Evolutionary conservation across 2,329 filamentous ascomycete genomes (phyloP).

Genomic region (Phialemonium atrogriseum): DNA sequence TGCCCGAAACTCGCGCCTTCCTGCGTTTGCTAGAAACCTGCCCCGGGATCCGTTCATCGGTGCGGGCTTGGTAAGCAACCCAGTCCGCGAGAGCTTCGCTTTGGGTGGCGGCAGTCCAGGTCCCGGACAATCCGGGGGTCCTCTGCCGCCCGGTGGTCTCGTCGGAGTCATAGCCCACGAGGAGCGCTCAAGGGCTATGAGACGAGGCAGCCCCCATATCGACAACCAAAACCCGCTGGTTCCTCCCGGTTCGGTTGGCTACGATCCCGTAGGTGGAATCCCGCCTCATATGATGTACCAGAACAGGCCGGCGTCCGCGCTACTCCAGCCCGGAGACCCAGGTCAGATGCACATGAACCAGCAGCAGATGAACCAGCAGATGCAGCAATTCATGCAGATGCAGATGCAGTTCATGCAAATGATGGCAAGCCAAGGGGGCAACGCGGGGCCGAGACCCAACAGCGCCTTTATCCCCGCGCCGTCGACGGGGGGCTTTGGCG

Average conservation of each 20-base stretch:
- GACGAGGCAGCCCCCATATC: conserved; percentile 68
- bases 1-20: conserved; percentile 45
- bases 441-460: conserved; percentile 10
- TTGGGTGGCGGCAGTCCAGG: conserved; percentile 51
- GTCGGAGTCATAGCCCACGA: conserved; percentile 84
- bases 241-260: too few relatives aligned
- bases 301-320: conserved; percentile 18
- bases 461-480: conserved; percentile 17
- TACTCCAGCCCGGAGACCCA: conserved; percentile 56
- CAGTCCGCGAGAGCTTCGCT: conserved; percentile 66
- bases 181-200: conserved; percentile 68
- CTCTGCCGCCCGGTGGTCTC: conserved; percentile 63
- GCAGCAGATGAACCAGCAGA: conserved; percentile 73
- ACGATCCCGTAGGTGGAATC: conserved; percentile 42
- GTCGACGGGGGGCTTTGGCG: conserved; percentile 15
- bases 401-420: conserved; percentile 93
- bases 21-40: conserved; percentile 73
- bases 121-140: conserved; percentile 22
- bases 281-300: conserved; percentile 43
- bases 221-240: conserved; percentile 35
- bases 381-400: conserved; percentile 86
- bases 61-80: conserved; percentile 63
- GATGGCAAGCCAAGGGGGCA: conserved; percentile 44
- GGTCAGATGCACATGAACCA: conserved; percentile 73
- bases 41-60: conserved; percentile 82